Percentiles rank a stretch among this genome's conserved stretches.
Conservation (phyloP, 139 green algal species). For the Chlorella vulgaris region DNA sequence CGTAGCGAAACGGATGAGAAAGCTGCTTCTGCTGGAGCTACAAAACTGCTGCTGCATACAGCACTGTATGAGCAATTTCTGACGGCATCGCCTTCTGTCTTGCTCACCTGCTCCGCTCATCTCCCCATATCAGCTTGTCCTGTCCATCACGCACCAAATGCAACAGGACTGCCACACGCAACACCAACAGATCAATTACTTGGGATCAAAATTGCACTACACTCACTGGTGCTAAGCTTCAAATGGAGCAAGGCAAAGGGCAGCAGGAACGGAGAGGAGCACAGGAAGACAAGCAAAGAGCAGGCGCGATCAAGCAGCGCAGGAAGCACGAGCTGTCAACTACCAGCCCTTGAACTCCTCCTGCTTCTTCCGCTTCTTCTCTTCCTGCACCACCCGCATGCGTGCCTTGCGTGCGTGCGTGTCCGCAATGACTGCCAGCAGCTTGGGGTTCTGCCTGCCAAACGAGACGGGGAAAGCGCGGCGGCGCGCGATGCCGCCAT, state of each 20-base stretch:
- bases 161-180: too few relatives aligned
- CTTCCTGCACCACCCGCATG: conserved; percentile 25
- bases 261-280: too few relatives aligned
- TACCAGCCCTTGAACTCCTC: conserved; percentile 36
- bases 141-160: too few relatives aligned
- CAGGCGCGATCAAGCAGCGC: background rate
- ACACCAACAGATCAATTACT: too few relatives aligned
- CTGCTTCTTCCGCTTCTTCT: conserved; percentile 38
- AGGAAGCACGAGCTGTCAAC: background rate
- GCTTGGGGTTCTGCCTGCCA: conserved; percentile 28
- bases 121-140: too few relatives aligned
- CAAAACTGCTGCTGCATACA: background rate
- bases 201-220: too few relatives aligned
- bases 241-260: too few relatives aligned
- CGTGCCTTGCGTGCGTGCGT: conserved; percentile 20
- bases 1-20: too few relatives aligned
- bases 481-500: background rate
- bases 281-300: background rate
- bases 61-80: background rate
- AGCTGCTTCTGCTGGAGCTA: background rate
- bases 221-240: too few relatives aligned
- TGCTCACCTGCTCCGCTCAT: too few relatives aligned
- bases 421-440: background rate
- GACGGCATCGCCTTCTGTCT: too few relatives aligned
- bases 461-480: conserved; percentile 26